Evolutionary conservation across 179 eudicot genomes (phyloP), one percentile per base, ranked within the genome.

Genomic region (Corrigiola litoralis): DNA sequence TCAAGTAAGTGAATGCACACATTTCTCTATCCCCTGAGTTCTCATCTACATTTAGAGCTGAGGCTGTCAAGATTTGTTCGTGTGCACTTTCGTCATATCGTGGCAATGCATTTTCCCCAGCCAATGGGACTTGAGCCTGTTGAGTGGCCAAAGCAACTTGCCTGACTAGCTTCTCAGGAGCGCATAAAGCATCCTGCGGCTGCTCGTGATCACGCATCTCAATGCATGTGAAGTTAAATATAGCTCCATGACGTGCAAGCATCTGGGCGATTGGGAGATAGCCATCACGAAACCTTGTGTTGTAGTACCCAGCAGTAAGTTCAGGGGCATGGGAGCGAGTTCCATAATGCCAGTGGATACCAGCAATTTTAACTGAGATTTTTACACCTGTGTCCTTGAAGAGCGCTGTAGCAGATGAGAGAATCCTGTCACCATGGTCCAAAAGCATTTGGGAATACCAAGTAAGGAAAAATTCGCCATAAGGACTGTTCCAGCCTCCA

Each of bases 141-240:
- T 65, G 83, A 4, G 99, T 82, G 12, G 97, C 99, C 16, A 77
- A 6, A 34, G 88, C 83, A 9, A 94, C 97, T 69, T 94, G 99
- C 73, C 63, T 73, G 2, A 94, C 99, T 4, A 94, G 87, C 72
- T 86, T 90, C 81, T 90, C 99, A 0, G 99, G 99, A 9, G 94
- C 87, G 52, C 99, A 94, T 9, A 67, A 61, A 0, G 99, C 99
- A 5, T 94, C 97, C 67, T 90, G 95, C 0, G 99, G 99, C 77
- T 94, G 99, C 83, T 94, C 99, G 29, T 90, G 85, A 25, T 94
- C 99, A 5, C 95, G 83, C 99, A 94, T 94, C 67, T 94, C 99
- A 9, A 94, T 84, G 58, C 99, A 94, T 1, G 99, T 94, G 85
- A 94, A 94, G 71, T 94, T 94, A 72, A 94, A 85, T 12, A 94